Conservation (phyloP, 176 grass and related monocot genomes). For the Otatea glauca region DNA sequence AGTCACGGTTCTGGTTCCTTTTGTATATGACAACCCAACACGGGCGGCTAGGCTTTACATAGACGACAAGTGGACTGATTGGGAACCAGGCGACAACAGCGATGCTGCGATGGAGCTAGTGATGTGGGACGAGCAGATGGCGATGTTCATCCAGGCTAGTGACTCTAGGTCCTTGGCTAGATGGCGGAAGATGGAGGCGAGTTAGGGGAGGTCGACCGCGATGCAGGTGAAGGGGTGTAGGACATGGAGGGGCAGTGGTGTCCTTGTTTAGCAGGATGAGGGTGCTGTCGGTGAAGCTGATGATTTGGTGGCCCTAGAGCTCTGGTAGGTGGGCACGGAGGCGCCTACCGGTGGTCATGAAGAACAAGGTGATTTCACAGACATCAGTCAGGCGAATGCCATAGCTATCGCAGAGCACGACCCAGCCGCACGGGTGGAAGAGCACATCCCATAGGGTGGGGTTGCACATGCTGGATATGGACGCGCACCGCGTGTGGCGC, state of each 20-base stretch:
- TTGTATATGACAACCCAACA: too few species aligned
- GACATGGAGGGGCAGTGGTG: conserved; percentile 7
- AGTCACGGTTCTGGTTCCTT: too few species aligned
- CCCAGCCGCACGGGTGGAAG: not conserved
- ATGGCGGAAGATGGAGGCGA: not conserved
- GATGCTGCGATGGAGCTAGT: not conserved
- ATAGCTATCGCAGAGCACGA: conserved; percentile 2
- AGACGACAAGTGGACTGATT: too few species aligned
- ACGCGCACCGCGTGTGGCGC: not conserved
- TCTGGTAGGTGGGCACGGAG: not conserved
- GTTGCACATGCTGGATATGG: not conserved
- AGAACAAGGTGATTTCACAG: not conserved
- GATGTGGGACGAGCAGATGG: not conserved
- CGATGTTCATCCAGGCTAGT: not conserved
- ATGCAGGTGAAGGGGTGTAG: conserved; percentile 31
- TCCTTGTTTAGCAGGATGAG: conserved; percentile 19
- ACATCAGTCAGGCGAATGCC: not conserved
- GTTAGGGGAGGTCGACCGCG: conserved; percentile 26
- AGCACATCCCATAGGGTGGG: not conserved
- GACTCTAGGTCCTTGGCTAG: not conserved
- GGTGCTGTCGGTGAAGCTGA: not conserved
- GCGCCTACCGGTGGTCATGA: not conserved
- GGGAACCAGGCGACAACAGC: conserved; percentile 19
- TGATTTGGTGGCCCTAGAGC: not conserved
- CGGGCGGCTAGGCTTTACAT: too few species aligned